These are phyloP conservation scores for Globisporangium okanoganense DNA, from an alignment of 352 stramenopile genomes.

Conservation along the genomic window DNA sequence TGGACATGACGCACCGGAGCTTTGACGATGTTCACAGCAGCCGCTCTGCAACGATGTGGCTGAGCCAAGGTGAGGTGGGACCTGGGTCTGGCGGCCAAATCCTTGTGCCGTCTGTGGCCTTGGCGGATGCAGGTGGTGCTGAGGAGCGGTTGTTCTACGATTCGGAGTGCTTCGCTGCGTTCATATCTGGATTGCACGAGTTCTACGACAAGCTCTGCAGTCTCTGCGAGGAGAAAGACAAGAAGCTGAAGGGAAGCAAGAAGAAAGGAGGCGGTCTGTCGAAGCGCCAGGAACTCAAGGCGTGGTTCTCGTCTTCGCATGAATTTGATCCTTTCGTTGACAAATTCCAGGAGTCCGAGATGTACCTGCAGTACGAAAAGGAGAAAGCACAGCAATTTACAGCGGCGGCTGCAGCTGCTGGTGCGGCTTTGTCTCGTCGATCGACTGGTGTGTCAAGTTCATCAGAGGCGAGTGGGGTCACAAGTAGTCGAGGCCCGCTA, in stretches of 20 bases:
- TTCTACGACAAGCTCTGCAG: conserved; percentile 61
- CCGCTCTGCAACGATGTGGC: conserved; percentile 21
- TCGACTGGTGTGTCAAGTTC: background rate
- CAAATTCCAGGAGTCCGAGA: conserved; percentile 49
- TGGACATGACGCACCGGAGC: conserved; percentile 30
- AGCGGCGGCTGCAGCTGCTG: conserved; percentile 1
- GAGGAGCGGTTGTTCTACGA: conserved; percentile 68
- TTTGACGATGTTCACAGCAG: conserved; percentile 41
- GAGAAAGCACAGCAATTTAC: conserved; percentile 12
- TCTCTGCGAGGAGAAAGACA: conserved; percentile 56
- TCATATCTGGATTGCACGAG: conserved; percentile 54
- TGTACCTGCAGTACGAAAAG: conserved; percentile 47
- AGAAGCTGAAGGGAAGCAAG: conserved; percentile 46
- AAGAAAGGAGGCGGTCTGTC: conserved; percentile 49
- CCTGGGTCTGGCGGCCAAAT: conserved; percentile 26
- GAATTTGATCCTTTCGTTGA: conserved; percentile 81
- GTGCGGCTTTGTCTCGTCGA: background rate
- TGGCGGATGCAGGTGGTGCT: conserved; percentile 8
- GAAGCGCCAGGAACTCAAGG: conserved; percentile 79
- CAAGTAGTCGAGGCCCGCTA: conserved; percentile 9
- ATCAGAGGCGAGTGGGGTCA: conserved; percentile 8
- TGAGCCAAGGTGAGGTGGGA: conserved; percentile 9
- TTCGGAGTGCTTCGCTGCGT: conserved; percentile 44
- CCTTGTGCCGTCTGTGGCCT: conserved; percentile 19
- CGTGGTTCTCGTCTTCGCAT: conserved; percentile 82